A percentile compares a stretch with the other conserved stretches of the same genome.
These are phyloP conservation scores for Pouteria glomerata DNA, from an alignment of 148 eudicot genomes.

Conservation along the genomic window DNA sequence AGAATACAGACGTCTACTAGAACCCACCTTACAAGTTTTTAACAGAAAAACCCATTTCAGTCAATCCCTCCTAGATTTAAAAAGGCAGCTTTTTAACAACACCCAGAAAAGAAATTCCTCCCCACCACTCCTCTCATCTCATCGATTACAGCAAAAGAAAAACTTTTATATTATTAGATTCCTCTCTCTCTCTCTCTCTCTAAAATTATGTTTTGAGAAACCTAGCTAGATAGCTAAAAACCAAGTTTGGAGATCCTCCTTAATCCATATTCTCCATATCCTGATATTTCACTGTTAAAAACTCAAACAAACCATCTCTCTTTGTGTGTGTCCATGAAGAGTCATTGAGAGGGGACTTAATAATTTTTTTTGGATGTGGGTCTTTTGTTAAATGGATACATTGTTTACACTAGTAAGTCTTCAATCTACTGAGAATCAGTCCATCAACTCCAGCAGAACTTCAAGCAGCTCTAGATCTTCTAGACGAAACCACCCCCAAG, in stretches of 20 bases:
- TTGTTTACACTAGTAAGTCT: slow-evolving; percentile 73
- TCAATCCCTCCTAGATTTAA: neutral
- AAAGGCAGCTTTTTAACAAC: neutral
- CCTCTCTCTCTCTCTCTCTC: slow-evolving; percentile 11
- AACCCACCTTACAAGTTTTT: slow-evolving; percentile 10
- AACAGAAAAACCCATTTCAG: slow-evolving; percentile 1
- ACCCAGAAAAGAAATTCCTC: slow-evolving; percentile 2
- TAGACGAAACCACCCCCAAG: slow-evolving; percentile 21
- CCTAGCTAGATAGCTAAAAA: slow-evolving; percentile 31
- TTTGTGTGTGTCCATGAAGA: slow-evolving; percentile 9
- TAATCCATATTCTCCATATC: slow-evolving; percentile 1
- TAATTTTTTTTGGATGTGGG: slow-evolving; percentile 27
- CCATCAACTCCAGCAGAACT: slow-evolving; percentile 48
- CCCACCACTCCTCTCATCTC: slow-evolving; percentile 30
- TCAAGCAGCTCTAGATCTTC: slow-evolving; percentile 47
- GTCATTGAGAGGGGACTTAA: neutral
- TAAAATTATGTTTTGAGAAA: slow-evolving; percentile 16
- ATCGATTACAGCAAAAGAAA: slow-evolving; percentile 42
- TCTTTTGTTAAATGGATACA: slow-evolving; percentile 70
- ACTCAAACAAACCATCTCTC: slow-evolving; percentile 13
- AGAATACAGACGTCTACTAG: slow-evolving; percentile 6
- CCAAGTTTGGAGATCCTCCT: slow-evolving; percentile 39
- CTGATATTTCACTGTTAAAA: slow-evolving; percentile 20
- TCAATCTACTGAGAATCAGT: slow-evolving; percentile 48
- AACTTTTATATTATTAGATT: slow-evolving; percentile 4